These are phyloP conservation scores for Coccomyxa sp. DNA, from an alignment of 139 green algal genomes.

Conservation along the genomic window DNA sequence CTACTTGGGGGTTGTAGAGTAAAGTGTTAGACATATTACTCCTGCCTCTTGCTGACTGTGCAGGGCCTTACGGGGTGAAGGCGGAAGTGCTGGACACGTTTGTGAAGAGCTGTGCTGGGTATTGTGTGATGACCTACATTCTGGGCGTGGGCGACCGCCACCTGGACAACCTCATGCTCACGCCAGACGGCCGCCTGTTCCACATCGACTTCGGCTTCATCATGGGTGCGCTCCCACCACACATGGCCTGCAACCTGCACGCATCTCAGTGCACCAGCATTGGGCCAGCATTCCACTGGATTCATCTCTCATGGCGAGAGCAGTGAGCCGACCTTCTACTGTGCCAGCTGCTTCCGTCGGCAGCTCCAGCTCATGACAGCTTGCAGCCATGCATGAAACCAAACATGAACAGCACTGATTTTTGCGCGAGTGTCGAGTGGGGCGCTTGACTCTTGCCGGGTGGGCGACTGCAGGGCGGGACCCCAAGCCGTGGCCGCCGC, in stretches of 20 bases:
- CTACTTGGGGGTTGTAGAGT: no score
- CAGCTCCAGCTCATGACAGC: no score
- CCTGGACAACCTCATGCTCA: slow-evolving; percentile 95
- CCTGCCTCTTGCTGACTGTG: not conserved
- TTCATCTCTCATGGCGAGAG: no score
- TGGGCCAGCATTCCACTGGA: no score
- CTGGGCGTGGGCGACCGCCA: slow-evolving; percentile 94
- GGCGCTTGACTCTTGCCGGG: no score
- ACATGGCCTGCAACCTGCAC: not conserved
- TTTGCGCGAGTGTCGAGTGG: no score
- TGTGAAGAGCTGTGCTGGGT: slow-evolving; percentile 89
- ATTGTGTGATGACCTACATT: slow-evolving; percentile 97
- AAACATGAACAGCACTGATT: no score
- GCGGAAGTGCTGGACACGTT: slow-evolving; percentile 76
- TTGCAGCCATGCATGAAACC: no score
- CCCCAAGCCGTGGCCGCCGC: slow-evolving; percentile 94
- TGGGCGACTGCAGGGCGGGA: slow-evolving; percentile 50
- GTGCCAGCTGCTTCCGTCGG: no score
- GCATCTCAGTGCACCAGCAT: not conserved
- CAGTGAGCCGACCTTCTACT: no score
- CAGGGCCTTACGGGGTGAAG: slow-evolving; percentile 69
- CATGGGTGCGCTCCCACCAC: slow-evolving; percentile 44
- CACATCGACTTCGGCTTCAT: slow-evolving; percentile 99
- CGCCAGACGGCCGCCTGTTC: slow-evolving; percentile 82
- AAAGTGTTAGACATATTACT: no score